These are phyloP conservation scores for Strobilomyces confusus DNA, from an alignment of 768 basidiomycete species.

Conservation along the genomic window DNA sequence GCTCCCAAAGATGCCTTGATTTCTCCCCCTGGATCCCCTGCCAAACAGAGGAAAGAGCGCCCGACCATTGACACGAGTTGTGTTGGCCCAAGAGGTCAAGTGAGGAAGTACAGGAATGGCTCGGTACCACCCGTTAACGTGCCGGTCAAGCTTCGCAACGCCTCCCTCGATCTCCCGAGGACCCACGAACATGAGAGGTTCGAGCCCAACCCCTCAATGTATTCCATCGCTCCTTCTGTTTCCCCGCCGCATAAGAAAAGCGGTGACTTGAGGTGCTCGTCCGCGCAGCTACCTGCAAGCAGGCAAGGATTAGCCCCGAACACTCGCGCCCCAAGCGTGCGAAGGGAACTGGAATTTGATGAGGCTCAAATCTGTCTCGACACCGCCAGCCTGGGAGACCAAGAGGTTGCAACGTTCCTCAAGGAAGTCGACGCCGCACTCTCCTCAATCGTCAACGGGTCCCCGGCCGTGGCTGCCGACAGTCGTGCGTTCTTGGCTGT, in stretches of 20 bases:
- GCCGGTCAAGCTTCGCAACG: slow-evolving; percentile 27
- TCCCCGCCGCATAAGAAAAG: slow-evolving; percentile 23
- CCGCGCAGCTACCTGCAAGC: slow-evolving; percentile 25
- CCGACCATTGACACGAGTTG: slow-evolving; percentile 32
- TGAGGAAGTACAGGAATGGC: slow-evolving; percentile 29
- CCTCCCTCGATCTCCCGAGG: slow-evolving; percentile 30
- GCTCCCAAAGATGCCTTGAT: slow-evolving; percentile 5
- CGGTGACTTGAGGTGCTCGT: slow-evolving; percentile 20
- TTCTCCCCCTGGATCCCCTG: slow-evolving; percentile 14
- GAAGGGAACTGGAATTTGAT: slow-evolving; percentile 29
- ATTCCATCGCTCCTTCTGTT: slow-evolving; percentile 28
- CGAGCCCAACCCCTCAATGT: slow-evolving; percentile 29
- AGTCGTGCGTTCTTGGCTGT: slow-evolving; percentile 30
- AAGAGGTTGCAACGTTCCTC: slow-evolving; percentile 30
- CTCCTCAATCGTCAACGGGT: slow-evolving; percentile 22
- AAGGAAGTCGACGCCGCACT: slow-evolving; percentile 30
- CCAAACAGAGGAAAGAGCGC: slow-evolving; percentile 27
- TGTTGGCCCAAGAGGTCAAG: slow-evolving; percentile 30
- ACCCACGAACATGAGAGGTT: slow-evolving; percentile 20
- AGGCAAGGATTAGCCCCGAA: slow-evolving; percentile 22
- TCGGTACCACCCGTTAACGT: slow-evolving; percentile 31
- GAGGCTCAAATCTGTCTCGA: slow-evolving; percentile 31
- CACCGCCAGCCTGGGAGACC: slow-evolving; percentile 28
- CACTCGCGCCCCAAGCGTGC: slow-evolving; percentile 26
- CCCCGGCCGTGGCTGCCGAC: slow-evolving; percentile 28